Evolutionary conservation across 352 stramenopile genomes (phyloP).

Genomic region (Pythium plurisporium): DNA sequence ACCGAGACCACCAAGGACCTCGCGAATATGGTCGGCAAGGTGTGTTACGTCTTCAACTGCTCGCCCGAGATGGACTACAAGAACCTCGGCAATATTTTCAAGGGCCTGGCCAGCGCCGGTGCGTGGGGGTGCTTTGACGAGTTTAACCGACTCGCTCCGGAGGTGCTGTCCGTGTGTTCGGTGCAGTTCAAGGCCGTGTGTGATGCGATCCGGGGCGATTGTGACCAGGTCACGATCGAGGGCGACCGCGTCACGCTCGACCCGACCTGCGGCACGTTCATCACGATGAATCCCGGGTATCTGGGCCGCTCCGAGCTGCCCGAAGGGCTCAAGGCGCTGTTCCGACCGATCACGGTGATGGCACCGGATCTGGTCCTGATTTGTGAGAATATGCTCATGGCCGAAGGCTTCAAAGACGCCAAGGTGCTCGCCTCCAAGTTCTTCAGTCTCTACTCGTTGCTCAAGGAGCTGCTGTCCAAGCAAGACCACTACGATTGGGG

Average conservation of each 20-base stretch:
- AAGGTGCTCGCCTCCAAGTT: constrained; percentile 94
- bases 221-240: constrained; percentile 87
- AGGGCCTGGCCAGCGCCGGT: constrained; percentile 88
- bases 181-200: constrained; percentile 95
- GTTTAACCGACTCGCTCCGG: constrained; percentile 92
- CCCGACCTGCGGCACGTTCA: constrained; percentile 90
- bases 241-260: constrained; percentile 88
- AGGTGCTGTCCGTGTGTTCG: constrained; percentile 91
- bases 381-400: constrained; percentile 97
- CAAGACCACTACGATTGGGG: constrained; percentile 97
- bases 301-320: constrained; percentile 91
- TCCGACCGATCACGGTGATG: constrained; percentile 95
- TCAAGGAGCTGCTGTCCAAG: constrained; percentile 91
- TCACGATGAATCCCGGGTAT: constrained; percentile 97
- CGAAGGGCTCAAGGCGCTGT: constrained; percentile 93
- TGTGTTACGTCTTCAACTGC: constrained; percentile 94
- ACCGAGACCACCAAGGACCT: constrained; percentile 96
- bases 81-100: constrained; percentile 95
- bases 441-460: constrained; percentile 91
- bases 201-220: constrained; percentile 88
- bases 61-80: constrained; percentile 96
- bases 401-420: constrained; percentile 91
- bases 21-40: constrained; percentile 89
- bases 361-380: constrained; percentile 94
- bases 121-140: constrained; percentile 96